Percentiles rank a stretch among this genome's conserved stretches.
Conservation (phyloP, 2,329 filamentous ascomycete species). For the Pyricularia sp. region DNA sequence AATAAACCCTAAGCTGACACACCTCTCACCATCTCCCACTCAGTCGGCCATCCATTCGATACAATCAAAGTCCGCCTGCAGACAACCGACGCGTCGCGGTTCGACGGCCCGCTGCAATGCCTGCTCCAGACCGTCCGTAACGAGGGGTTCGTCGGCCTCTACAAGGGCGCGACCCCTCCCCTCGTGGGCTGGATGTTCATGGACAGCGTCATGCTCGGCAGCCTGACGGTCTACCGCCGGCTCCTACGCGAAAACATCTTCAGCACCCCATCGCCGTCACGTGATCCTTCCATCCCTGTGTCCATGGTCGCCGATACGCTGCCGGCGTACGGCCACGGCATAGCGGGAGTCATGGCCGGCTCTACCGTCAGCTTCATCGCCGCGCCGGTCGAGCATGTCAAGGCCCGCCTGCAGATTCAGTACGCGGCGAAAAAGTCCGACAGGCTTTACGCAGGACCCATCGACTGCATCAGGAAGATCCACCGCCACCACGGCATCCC, state of each 20-base stretch:
- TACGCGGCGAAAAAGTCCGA: slow-evolving; percentile 73
- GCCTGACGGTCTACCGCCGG: slow-evolving; percentile 80
- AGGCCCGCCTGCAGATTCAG: slow-evolving; percentile 88
- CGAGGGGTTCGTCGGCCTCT: slow-evolving; percentile 77
- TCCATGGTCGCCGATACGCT: slow-evolving; percentile 37
- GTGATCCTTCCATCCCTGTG: slow-evolving; percentile 15
- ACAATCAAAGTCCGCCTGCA: slow-evolving; percentile 95
- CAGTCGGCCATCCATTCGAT: slow-evolving; percentile 73
- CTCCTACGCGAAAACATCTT: slow-evolving; percentile 76
- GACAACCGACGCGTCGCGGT: slow-evolving; percentile 68
- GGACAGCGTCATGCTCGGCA: slow-evolving; percentile 87
- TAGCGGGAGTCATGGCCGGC: slow-evolving; percentile 81
- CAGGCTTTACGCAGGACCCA: slow-evolving; percentile 73
- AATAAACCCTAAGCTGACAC: slow-evolving; percentile 5
- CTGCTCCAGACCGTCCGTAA: slow-evolving; percentile 73
- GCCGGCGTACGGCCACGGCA: slow-evolving; percentile 70
- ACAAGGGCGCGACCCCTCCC: slow-evolving; percentile 90
- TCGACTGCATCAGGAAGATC: slow-evolving; percentile 72
- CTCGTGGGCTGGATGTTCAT: slow-evolving; percentile 98
- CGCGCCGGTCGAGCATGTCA: slow-evolving; percentile 89
- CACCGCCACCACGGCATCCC: slow-evolving; percentile 61
- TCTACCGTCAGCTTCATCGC: slow-evolving; percentile 88
- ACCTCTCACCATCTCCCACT: not conserved
- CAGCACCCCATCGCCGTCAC: slow-evolving; percentile 29
- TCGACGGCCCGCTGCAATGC: slow-evolving; percentile 80